Conservation (phyloP, 306 rosid genomes). For the Quillaja saponaria region DNA sequence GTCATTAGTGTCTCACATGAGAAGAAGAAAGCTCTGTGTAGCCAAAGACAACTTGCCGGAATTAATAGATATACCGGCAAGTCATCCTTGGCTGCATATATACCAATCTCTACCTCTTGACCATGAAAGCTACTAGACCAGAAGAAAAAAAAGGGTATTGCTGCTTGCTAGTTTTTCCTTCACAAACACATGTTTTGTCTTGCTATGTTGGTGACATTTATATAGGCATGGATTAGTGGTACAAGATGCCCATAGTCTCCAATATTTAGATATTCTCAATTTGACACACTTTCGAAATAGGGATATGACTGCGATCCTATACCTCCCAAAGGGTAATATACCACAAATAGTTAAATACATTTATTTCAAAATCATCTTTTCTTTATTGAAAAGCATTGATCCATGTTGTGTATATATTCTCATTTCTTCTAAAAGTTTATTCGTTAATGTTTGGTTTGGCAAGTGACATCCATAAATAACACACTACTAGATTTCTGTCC, state of each 20-base stretch:
- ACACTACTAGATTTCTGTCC: background rate
- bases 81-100: slow-evolving; percentile 55
- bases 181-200: background rate
- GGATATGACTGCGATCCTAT: background rate
- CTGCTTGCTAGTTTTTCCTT: background rate
- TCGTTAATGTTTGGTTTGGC: background rate
- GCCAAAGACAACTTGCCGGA: slow-evolving; percentile 37
- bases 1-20: slow-evolving; percentile 33
- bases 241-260: too few relatives aligned
- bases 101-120: slow-evolving; percentile 40
- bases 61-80: slow-evolving; percentile 29
- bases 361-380: too few relatives aligned
- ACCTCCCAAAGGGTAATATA: slow-evolving; percentile 19
- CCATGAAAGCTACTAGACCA: slow-evolving; percentile 22
- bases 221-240: too few relatives aligned
- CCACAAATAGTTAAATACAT: too few relatives aligned
- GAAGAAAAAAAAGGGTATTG: too few relatives aligned
- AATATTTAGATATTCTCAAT: background rate
- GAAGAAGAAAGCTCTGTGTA: slow-evolving; percentile 35
- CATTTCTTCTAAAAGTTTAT: slow-evolving; percentile 13
- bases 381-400: too few relatives aligned
- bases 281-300: slow-evolving; percentile 5
- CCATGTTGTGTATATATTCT: background rate
- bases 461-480: background rate
- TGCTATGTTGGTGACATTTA: too few relatives aligned